Percentiles rank a stretch among this genome's conserved stretches.
These are phyloP conservation scores for Clonostachys sp. DNA, from an alignment of 2,329 filamentous ascomycete species.

Conservation along the genomic window DNA sequence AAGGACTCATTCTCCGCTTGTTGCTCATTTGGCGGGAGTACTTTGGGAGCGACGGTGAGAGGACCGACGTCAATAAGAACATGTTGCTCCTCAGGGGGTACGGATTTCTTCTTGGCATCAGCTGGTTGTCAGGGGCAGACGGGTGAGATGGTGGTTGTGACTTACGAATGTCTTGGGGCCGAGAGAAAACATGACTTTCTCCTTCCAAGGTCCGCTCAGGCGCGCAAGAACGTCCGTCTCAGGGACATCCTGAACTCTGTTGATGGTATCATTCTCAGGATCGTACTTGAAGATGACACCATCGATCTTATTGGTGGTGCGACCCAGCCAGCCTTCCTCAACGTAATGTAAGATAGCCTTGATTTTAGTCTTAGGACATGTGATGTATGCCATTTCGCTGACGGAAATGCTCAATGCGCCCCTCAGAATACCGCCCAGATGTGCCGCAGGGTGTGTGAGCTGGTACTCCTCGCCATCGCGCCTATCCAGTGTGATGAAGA, in stretches of 20 bases:
- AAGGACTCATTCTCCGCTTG: constrained; percentile 90
- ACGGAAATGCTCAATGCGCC: constrained; percentile 89
- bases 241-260: constrained; percentile 77
- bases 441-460: constrained; percentile 89
- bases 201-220: constrained; percentile 83
- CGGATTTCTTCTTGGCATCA: neutral
- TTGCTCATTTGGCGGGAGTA: constrained; percentile 68
- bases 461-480: constrained; percentile 88
- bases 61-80: constrained; percentile 87
- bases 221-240: constrained; percentile 79
- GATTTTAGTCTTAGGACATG: constrained; percentile 82
- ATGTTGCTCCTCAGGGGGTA: constrained; percentile 55
- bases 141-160: constrained; percentile 7
- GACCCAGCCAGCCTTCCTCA: constrained; percentile 92
- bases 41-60: constrained; percentile 73
- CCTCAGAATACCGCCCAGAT: constrained; percentile 81
- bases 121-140: no score
- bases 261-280: constrained; percentile 77
- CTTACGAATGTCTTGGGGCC: constrained; percentile 59
- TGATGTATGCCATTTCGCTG: constrained; percentile 82
- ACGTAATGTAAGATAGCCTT: constrained; percentile 92
- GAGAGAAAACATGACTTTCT: constrained; percentile 58
- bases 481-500: constrained; percentile 83
- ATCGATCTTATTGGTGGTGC: constrained; percentile 85
- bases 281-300: constrained; percentile 90